Evolutionary conservation across 2,329 filamentous ascomycete genomes (phyloP), one percentile per base, ranked within the genome.

Genomic region (Colletotrichum caudatum): DNA sequence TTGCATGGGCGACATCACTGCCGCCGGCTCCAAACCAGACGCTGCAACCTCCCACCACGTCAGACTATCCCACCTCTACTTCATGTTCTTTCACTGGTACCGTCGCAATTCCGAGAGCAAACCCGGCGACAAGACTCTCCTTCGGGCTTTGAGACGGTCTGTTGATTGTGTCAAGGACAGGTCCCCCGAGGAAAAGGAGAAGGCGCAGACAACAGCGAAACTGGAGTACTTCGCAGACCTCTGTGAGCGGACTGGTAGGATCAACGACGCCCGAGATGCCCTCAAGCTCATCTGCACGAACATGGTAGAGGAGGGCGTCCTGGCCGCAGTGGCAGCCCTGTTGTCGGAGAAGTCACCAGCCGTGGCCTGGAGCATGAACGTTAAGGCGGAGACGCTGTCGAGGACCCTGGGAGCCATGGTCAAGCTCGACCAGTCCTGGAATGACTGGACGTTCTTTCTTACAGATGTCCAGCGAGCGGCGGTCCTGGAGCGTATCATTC

Each of bases 61-160:
- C 73, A 93, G 91, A 75, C 87, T 94, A 35, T 94, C 92, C 0
- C 91, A 92, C 75, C 84, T 93, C 3, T 93, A 93, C 77, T 94
- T 91, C 78, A 84, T 89, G 59, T 89, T 90, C 76, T 70, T 72
- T 37, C 67, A 72, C 37, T 70, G 66, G 66, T 72, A 71, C 41
- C 70, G 70, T 7, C 82, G 69, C n/a, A 69, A 72, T n/a, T 85
- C 57, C n/a, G 60, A 65, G 18, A 80, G 81, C 5, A 83, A 83
- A 39, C 74, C 79, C 1, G 81, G 82, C n/a, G 83, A 85, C 59
- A 74, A 77, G 7, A 79, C 82, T 23, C 82, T 87, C 1, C 79
- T 92, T 18, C 85, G 87, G 61, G 85, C 90, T 16, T 83, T 94
- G 60, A 87, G 87, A 67, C 86, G 89, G 66, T 92, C 91, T 0